These are phyloP conservation scores for Citrus maxima DNA, from an alignment of 345 rosid species.

Conservation along the genomic window DNA sequence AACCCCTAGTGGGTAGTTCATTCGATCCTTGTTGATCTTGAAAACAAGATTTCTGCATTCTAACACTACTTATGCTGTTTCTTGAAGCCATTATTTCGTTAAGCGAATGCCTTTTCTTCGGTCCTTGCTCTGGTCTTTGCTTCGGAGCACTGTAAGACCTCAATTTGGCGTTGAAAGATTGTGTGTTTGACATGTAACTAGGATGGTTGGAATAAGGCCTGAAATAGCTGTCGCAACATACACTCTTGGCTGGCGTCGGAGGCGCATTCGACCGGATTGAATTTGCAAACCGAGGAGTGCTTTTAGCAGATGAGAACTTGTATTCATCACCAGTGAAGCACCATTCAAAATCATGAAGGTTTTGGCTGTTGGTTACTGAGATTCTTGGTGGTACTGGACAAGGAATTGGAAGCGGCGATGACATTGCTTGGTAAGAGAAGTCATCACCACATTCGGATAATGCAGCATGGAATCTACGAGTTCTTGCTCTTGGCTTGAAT, in stretches of 20 bases:
- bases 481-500: slow-evolving; percentile 48
- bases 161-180: slow-evolving; percentile 72
- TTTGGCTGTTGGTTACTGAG: slow-evolving; percentile 26
- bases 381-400: slow-evolving; percentile 27
- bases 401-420: slow-evolving; percentile 41
- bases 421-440: slow-evolving; percentile 26
- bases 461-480: slow-evolving; percentile 30
- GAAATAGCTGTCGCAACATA: slow-evolving; percentile 39
- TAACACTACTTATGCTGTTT: slow-evolving; percentile 44
- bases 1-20: not conserved
- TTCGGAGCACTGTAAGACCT: slow-evolving; percentile 71
- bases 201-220: slow-evolving; percentile 45
- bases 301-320: slow-evolving; percentile 49
- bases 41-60: slow-evolving; percentile 44
- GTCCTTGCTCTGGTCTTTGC: slow-evolving; percentile 54
- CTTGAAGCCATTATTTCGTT: slow-evolving; percentile 61
- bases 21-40: slow-evolving; percentile 20
- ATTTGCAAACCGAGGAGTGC: slow-evolving; percentile 56
- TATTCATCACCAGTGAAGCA: slow-evolving; percentile 39
- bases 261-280: slow-evolving; percentile 13
- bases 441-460: slow-evolving; percentile 40
- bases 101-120: slow-evolving; percentile 51
- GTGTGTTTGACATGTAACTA: slow-evolving; percentile 76
- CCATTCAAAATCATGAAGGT: slow-evolving; percentile 42
- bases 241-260: slow-evolving; percentile 43